Base-by-base conservation (phyloP, 1,139 yeast species). In the Debaryomycetaceae sp. region DNA sequence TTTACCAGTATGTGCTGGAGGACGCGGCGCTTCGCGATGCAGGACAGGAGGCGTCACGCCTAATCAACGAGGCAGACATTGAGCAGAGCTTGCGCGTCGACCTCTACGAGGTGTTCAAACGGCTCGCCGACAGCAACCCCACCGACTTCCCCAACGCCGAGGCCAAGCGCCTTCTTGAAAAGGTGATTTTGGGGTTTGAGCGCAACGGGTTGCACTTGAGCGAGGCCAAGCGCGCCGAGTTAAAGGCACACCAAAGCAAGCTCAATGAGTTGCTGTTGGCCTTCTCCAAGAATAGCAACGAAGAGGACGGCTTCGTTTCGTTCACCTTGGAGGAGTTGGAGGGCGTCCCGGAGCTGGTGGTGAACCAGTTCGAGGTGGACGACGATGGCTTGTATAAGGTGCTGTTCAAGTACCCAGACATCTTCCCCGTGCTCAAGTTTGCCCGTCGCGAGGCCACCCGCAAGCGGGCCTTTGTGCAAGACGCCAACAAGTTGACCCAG, bases 391-490 rank as follows among this genome's bases (percentile, higher is more conserved):
- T 70, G 46, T 69, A 58, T 48, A 80, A 79, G 50, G 79, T 85
- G 64, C 80, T 93, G 3, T 84, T 73, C 62, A 83, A 84, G 52
- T 82, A 83, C 47, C 91, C 95, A 4, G 94, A 84, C 48, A 58
- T 81, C 32, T 61, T 79, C 42, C 94, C 94, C 0, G 79, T 80
- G n/a, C 58, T 83, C 53, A 80, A 81, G 51, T 74, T 76, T 51
- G 89, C 93, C 27, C 63, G 68, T 35, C 59, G 60, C 39, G 71
- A 77, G 25, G 71, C 69, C 11, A 82, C 93, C 2, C 71, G 95
- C 54, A 78, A 75, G 50, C 48, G 53, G 14, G 85, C 86, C 1
- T 79, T 65, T 45, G 46, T 72, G 27, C 88, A 81, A 10, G 80
- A 78, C 51, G 84, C 79, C 51, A 72, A 75, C 49, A 78, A 82